These are phyloP conservation scores for Mimosa bimucronata DNA, from an alignment of 306 rosid species.

Conservation along the genomic window DNA sequence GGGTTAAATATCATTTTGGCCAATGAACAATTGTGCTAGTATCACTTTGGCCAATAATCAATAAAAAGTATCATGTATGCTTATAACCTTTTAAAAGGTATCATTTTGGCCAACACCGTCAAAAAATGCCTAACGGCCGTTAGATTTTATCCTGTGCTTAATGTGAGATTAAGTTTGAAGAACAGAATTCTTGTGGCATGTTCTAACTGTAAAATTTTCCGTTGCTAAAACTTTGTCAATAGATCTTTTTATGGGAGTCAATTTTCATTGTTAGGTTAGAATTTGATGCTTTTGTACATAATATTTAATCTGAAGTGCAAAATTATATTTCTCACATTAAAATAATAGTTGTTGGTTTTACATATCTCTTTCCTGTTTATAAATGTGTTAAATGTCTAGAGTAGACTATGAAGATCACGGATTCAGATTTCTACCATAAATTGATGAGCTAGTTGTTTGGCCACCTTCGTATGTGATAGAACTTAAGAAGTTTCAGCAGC, in stretches of 20 bases:
- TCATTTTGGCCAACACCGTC: too few relatives aligned
- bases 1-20: too few relatives aligned
- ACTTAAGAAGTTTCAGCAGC: not conserved
- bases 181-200: not conserved
- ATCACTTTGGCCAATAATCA: too few relatives aligned
- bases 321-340: not conserved
- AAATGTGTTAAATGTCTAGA: not conserved
- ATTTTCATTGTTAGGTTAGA: not conserved
- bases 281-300: not conserved
- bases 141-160: too few relatives aligned
- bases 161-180: not conserved
- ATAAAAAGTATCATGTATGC: too few relatives aligned
- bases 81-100: too few relatives aligned
- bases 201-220: not conserved
- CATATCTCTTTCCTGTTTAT: not conserved
- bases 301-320: not conserved
- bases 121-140: too few relatives aligned
- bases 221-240: not conserved
- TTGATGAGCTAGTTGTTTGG: not conserved
- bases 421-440: not conserved
- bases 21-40: too few relatives aligned
- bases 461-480: not conserved
- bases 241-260: constrained; percentile 13
- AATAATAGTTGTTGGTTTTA: not conserved
- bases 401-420: not conserved